Evolutionary conservation across 192 early-diverging fungal species (phyloP).

Genomic region (Backusella australiensis): DNA sequence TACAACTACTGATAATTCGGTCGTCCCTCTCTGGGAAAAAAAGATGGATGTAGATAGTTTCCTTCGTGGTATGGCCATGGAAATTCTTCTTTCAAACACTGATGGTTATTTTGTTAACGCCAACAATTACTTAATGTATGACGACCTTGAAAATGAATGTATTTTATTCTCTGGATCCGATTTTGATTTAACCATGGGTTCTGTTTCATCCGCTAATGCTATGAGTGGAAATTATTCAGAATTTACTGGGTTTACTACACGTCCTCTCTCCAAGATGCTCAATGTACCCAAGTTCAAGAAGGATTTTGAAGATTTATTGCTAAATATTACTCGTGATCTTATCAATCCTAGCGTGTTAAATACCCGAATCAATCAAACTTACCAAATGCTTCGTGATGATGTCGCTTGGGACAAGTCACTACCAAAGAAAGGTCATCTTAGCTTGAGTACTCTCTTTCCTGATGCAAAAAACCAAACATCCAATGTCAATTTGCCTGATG

Average conservation of each 20-base stretch:
- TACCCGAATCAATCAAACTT: background rate
- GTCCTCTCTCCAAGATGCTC: background rate
- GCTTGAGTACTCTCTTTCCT: too few species aligned
- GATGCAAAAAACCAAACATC: too few species aligned
- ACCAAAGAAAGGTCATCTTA: background rate
- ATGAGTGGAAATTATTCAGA: background rate
- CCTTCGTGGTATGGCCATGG: conserved; percentile 24
- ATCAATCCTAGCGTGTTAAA: background rate
- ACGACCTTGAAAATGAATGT: background rate
- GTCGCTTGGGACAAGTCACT: conserved; percentile 13
- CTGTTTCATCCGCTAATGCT: background rate
- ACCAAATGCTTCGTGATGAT: conserved; percentile 5
- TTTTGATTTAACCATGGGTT: conserved; percentile 7
- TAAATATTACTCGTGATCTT: background rate
- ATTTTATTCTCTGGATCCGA: background rate
- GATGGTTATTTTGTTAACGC: conserved; percentile 18
- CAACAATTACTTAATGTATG: conserved; percentile 23
- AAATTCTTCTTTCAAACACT: conserved; percentile 5
- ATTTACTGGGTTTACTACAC: background rate
- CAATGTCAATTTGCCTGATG: too few species aligned
- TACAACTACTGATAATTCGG: background rate
- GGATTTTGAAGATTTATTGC: background rate
- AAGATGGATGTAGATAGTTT: conserved; percentile 9
- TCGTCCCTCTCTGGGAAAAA: background rate
- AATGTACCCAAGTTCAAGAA: conserved; percentile 1